Base-by-base conservation (phyloP, 1,284 basidiomycete genomes). In the Wallemia mellicola region DNA sequence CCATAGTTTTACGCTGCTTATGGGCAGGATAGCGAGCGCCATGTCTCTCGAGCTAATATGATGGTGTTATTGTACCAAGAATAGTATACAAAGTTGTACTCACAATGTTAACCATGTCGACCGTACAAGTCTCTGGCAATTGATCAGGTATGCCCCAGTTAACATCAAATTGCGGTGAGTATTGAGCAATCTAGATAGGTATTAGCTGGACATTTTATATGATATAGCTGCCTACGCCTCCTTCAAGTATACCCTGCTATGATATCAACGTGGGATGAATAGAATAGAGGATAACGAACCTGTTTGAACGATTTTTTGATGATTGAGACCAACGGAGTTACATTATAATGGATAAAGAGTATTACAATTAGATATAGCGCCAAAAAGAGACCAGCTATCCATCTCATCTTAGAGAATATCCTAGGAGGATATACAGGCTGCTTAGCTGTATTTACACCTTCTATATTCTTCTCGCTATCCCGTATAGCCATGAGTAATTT, bases 111-210 rank as follows among this genome's bases (percentile, higher is more conserved):
- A 57, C 55, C 25, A 57, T 27, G 22, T 26, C 27, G 15, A 57
- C 24, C 7, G 11, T 28, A 24, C 55, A 57, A 14, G 25, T 9
- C 14, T 26, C 15, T 5, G 55, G 55, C 15, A 28, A 24, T 27
- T 57, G 15, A 24, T 28, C 15, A 26, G 55, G 55, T 24, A 57
- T 17, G 27, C 55, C 55, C 55, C 55, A 57, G 24, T 57, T n/a
- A 3, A 57, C 55, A 25, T 57, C 55, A 25, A 26, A 57, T 24
- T 57, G 55, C 11, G 55, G 55, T 2, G 55, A 27, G 24, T 57
- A 57, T 15, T 57, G 55, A 57, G 55, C 67, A 38, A 69, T 64
- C 61, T 69, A n/a, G 67, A 25, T 22, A 48, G n/a, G 38, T 3
- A 17, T 5, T 48, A 15, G 22, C 14, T 11, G 38, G 38, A 15